These are phyloP conservation scores for Flammula alnicola DNA, from an alignment of 1,284 basidiomycete species.

Conservation along the genomic window DNA sequence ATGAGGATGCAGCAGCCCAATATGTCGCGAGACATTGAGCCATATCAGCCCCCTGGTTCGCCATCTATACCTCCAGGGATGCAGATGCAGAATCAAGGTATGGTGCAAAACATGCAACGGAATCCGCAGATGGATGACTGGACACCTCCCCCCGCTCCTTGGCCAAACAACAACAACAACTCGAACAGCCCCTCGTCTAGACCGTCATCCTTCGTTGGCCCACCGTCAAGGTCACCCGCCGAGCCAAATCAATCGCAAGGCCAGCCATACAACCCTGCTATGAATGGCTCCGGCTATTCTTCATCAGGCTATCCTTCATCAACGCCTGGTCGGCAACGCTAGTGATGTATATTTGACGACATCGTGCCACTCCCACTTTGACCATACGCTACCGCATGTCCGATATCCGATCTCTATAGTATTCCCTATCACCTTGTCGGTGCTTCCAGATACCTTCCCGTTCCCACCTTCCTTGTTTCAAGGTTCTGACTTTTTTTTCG, in stretches of 20 bases:
- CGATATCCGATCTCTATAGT: conserved; percentile 24
- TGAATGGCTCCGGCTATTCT: no score
- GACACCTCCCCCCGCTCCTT: conserved; percentile 36
- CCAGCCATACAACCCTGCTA: conserved; percentile 43
- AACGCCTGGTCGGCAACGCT: conserved; percentile 54
- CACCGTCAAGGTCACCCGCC: conserved; percentile 22
- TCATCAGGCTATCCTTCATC: conserved; percentile 45
- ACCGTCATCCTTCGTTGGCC: conserved; percentile 59
- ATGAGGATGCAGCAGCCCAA: conserved; percentile 36
- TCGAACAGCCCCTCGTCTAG: conserved; percentile 51
- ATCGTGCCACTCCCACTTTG: conserved; percentile 14
- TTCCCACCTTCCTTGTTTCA: conserved; percentile 1
- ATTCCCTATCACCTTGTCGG: conserved; percentile 29
- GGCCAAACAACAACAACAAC: conserved; percentile 40
- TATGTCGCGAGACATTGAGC: conserved; percentile 30
- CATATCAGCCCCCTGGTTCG: conserved; percentile 32
- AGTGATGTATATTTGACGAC: no score
- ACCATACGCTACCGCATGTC: conserved; percentile 18
- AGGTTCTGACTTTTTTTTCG: conserved; percentile 15
- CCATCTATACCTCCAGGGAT: conserved; percentile 36
- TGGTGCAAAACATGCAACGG: conserved; percentile 41
- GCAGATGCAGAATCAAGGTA: conserved; percentile 34
- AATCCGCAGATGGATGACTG: conserved; percentile 55
- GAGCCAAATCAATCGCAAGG: conserved; percentile 24
- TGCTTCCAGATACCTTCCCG: conserved; percentile 31